Percentiles rank a stretch among this genome's conserved stretches.
Conservation (phyloP, 768 basidiomycete species). For the Russula sp. region DNA sequence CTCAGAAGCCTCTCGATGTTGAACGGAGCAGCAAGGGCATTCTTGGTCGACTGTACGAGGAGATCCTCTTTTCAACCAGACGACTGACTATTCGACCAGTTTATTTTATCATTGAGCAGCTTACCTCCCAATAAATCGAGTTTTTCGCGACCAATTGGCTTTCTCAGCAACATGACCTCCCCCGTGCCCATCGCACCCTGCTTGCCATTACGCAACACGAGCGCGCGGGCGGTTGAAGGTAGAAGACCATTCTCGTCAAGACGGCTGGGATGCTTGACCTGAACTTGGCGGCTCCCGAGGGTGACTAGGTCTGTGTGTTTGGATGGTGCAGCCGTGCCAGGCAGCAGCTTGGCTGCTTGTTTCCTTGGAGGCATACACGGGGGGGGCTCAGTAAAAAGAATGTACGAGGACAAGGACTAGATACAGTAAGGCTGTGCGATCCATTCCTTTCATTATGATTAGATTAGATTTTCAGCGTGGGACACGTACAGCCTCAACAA, state of each 20-base stretch:
- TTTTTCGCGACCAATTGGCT: conserved; percentile 72
- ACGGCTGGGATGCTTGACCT: conserved; percentile 32
- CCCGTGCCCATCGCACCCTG: conserved; percentile 66
- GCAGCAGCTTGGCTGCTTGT: neutral
- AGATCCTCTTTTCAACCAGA: conserved; percentile 54
- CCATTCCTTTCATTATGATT: neutral
- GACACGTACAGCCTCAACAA: too few relatives aligned
- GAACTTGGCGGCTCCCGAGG: conserved; percentile 50
- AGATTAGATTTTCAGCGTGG: neutral
- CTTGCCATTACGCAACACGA: conserved; percentile 70
- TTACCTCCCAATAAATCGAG: conserved; percentile 72
- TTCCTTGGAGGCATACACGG: conserved; percentile 26
- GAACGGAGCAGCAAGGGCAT: conserved; percentile 60
- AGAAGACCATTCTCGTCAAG: conserved; percentile 46
- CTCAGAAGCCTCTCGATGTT: conserved; percentile 54
- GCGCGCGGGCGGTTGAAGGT: conserved; percentile 66
- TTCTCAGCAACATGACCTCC: conserved; percentile 52
- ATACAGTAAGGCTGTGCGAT: conserved; percentile 4
- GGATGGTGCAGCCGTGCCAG: conserved; percentile 4
- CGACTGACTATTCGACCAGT: neutral
- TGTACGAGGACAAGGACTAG: neutral
- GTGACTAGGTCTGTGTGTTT: conserved; percentile 41
- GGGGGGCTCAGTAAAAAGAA: neutral
- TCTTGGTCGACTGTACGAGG: conserved; percentile 43
- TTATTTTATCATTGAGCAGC: conserved; percentile 24